Base-by-base conservation (phyloP, 805 yeast genomes). In the Candida nanaspora region DNA sequence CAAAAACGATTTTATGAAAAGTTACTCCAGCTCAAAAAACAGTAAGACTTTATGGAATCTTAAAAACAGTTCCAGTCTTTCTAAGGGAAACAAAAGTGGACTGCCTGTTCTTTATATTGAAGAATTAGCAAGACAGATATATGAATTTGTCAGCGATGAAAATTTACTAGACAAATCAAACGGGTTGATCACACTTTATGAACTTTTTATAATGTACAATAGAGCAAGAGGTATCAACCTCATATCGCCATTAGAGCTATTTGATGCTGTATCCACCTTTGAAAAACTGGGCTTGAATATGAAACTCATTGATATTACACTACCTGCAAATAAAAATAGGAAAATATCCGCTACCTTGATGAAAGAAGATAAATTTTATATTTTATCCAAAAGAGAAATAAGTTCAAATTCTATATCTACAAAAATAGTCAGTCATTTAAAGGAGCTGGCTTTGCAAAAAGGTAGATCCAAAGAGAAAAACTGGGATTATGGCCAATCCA, bases 111-210 rank as follows among this genome's bases (percentile, higher is more conserved):
- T 59, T 11, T 63, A 62, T 45, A 41, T 73, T 23, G 76, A 78
- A 43, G 96, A 87, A 51, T 63, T 87, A 15, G 76, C 96, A 0
- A 70, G 95, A 40, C 89, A 86, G 52, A 55, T 91, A 3, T 80
- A 86, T 32, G 95, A 85, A 50, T 88, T 78, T 57, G 63, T 85
- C 9, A 61, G 66, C 9, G 58, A 60, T 46, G 53, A 64, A 44
- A 55, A 62, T 52, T 50, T 79, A 20, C 49, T 80, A 41, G 68
- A 63, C 32, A 65, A 63, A 28, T 71, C 70, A 37, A 80, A 81
- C 35, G 86, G 84, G 2, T 63, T 79, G 16, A 65, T 83, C 13
- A 69, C 86, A 0, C 49, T 82, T 27, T 70, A 75, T 38, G 91
- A 83, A 49, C 53, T 83, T 16, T 84, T 70, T 57, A 76, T 81